Evolutionary conservation across 2,329 filamentous ascomycete genomes (phyloP).

Genomic region (Aureobasidium zeae): DNA sequence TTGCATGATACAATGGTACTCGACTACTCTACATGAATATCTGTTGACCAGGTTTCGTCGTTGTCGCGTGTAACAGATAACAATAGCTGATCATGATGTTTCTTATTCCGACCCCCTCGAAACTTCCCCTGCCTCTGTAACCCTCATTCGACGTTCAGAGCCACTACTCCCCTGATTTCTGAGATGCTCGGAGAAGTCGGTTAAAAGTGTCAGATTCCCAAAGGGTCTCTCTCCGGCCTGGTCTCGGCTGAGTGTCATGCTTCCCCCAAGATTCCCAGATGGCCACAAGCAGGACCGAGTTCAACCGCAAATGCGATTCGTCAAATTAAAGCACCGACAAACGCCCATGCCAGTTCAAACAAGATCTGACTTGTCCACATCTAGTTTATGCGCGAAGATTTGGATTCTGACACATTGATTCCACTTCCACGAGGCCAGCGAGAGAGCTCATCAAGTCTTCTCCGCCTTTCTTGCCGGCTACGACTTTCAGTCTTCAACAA

Average conservation of each 20-base stretch:
- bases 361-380: constrained; percentile 7
- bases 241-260: constrained; percentile 5
- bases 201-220: no score
- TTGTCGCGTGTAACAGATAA: constrained; percentile 1
- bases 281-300: not conserved
- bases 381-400: constrained; percentile 5
- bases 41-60: constrained; percentile 5
- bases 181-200: no score
- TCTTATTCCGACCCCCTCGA: constrained; percentile 1
- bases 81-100: not conserved
- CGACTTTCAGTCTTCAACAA: constrained; percentile 8
- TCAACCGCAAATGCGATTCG: not conserved
- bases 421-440: not conserved
- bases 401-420: constrained; percentile 12
- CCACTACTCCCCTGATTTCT: no score
- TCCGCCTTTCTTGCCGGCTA: no score
- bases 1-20: no score
- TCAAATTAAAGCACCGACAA: constrained; percentile 14
- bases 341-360: constrained; percentile 9
- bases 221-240: not conserved
- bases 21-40: not conserved
- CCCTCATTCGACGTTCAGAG: constrained; percentile 7
- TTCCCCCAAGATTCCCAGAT: not conserved
- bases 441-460: not conserved
- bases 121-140: not conserved